Conservation (phyloP, 2,329 filamentous ascomycete species). For the Aureobasidium sp. region DNA sequence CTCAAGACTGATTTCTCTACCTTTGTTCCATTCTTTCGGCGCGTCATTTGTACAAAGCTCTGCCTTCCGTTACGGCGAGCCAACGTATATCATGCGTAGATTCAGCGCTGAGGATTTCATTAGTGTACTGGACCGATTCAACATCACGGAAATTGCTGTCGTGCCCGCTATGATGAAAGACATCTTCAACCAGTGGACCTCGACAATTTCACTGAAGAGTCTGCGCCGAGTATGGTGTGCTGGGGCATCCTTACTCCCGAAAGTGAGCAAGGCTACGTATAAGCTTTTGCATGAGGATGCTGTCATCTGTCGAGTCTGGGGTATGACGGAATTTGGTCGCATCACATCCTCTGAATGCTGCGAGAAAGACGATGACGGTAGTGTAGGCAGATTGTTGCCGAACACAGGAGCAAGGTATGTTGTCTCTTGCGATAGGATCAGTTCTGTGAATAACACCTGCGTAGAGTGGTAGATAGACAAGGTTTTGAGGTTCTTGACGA, state of each 20-base stretch:
- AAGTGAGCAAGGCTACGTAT: neutral
- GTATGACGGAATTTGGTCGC: conserved; percentile 48
- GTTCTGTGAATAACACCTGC: neutral
- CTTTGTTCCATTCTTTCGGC: neutral
- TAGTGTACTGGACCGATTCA: neutral
- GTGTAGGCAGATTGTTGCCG: conserved; percentile 40
- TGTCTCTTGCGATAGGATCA: too few relatives aligned
- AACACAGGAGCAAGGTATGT: conserved; percentile 23
- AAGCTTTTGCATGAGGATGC: conserved; percentile 32
- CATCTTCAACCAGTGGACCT: neutral
- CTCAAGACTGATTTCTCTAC: neutral
- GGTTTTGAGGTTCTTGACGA: neutral
- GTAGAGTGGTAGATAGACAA: neutral
- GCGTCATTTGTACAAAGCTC: neutral
- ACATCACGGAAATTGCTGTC: neutral
- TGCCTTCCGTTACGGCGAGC: neutral
- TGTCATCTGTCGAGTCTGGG: conserved; percentile 44
- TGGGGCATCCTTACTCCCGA: neutral
- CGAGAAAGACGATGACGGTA: conserved; percentile 37
- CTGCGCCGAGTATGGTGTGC: neutral
- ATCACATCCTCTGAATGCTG: conserved; percentile 35
- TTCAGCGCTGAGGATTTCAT: neutral
- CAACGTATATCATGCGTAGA: neutral
- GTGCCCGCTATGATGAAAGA: neutral
- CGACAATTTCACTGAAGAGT: neutral